Base-by-base conservation (phyloP, 345 rosid genomes). In the Euphorbia tirucalli region DNA sequence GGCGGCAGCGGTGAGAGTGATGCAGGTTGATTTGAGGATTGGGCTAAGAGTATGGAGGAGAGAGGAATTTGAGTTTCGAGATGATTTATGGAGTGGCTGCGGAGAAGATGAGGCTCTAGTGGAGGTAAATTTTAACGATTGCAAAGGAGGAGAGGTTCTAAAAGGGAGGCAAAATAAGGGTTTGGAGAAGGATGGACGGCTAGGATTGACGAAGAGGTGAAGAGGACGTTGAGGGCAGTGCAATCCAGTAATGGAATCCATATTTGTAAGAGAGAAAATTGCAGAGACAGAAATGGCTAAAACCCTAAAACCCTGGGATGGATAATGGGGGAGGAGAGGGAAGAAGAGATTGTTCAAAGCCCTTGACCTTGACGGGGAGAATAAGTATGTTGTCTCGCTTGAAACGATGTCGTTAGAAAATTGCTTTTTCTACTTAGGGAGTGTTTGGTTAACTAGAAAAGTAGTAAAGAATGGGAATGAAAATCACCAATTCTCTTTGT, bases 241-340 rank as follows among this genome's bases (percentile, higher is more conserved):
- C 46, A 84, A 28, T 68, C 67, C 80, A 37, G 90, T 84, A 1
- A 88, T 66, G 24, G 97, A 84, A 70, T 74, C 97, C 98, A 93
- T 90, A 24, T 7, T 10, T 11, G 3, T 6, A 6, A 19, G 35
- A 18, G 63, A 61, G 69, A 14, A 24, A 31, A 65, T 24, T 52
- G 32, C 27, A 28, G 39, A 44, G 10, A 43, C 14, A 43, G 14
- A 43, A 48, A 48, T 48, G 54, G 54, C 54, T 48, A 48, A 48
- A 46, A 13, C 55, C 46, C 81, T 79, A 69, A 79, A 84, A 79
- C 87, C 87, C 83, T 67, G 74, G 30, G 46, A 69, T 11, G 69
- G 31, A 30, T 41, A 41, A 52, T 3, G 48, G 9, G 56, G 37
- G 28, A 58, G 1, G 37, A 16, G 6, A n/a, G 18, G 27, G 64